Evolutionary conservation across 78 protist genomes (phyloP), one percentile per base, ranked within the genome.

Genomic region (Isochrysis galbana): DNA sequence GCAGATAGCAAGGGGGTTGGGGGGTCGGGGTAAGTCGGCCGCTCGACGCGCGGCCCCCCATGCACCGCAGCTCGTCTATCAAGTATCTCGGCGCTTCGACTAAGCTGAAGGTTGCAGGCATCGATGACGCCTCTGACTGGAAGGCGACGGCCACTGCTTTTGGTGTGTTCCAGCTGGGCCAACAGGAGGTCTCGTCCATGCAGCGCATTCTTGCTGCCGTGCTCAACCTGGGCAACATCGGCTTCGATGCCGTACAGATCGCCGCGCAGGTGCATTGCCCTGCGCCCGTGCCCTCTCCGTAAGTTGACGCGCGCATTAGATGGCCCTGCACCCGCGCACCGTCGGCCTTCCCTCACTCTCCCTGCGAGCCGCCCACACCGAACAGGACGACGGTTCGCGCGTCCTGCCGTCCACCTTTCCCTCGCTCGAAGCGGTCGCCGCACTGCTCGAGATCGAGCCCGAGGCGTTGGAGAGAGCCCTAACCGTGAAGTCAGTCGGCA

Each of bases 171-270:
- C 14, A 4, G 45, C 55, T 87, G 38, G 34, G 19, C 10, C 32
- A 54, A 19, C 67, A 54, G 67, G 67, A 54, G 19, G 67, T 54
- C 67, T 10, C 67, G 67, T 54, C 67, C 67, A 54, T 54, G 32
- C 32, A 10, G n/a, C n/a, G n/a, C n/a, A n/a, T n/a, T n/a, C n/a
- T n/a, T n/a, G n/a, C n/a, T n/a, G 61, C 29, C 61, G 4, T 87
- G 22, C 46, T 87, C 32, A 29, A 36, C 83, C 36, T 47, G 29
- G 91, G 91, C 83, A 48, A 87, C 91, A 26, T 87, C 25, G 1
- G 21, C 72, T 61, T 87, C 77, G 91, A 87, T 17, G 77, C 83
- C 34, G 38, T 7, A n/a, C 17, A 47, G 47, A 5, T 25, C 45
- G 67, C 22, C n/a, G n/a, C n/a, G n/a, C n/a, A n/a, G n/a, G n/a